phyloP scores from a whole-genome alignment of 148 eudicot genomes.

The Polygonum aviculare region DNA sequence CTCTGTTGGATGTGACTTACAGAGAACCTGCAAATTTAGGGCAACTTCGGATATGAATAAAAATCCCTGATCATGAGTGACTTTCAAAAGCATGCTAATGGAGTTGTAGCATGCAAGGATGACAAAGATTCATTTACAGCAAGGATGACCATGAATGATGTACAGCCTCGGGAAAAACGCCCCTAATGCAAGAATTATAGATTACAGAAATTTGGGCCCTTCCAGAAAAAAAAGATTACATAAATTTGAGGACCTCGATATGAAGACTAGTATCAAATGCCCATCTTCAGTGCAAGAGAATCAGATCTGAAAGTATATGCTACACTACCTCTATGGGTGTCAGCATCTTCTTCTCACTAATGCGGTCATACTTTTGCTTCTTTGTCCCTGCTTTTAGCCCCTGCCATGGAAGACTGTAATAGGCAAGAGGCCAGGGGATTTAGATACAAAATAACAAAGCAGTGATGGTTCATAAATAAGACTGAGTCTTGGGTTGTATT shows the following conservation, averaged over 20 bases:
- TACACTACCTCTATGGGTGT: constrained; percentile 37
- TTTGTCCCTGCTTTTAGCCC: constrained; percentile 44
- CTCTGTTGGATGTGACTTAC: constrained; percentile 43
- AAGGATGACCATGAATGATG: too few relatives aligned
- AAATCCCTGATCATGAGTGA: neutral
- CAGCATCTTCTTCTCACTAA: constrained; percentile 48
- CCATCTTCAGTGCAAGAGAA: neutral
- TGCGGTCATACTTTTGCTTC: constrained; percentile 44
- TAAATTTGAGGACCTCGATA: neutral
- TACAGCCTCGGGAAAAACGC: neutral
- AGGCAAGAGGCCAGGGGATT: constrained; percentile 3
- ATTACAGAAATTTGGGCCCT: neutral
- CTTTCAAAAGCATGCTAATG: neutral
- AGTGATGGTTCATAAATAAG: neutral
- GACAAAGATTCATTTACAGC: neutral
- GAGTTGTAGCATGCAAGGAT: neutral
- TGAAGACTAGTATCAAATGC: neutral
- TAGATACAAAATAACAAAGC: neutral
- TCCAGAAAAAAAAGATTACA: neutral
- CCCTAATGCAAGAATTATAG: neutral
- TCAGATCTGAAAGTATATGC: neutral
- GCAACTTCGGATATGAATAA: neutral
- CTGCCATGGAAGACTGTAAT: constrained; percentile 43
- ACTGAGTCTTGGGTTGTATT: neutral
- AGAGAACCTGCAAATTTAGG: constrained; percentile 27